Conservation (phyloP, 192 early-diverging fungal genomes). For the Diversispora eburnea region DNA sequence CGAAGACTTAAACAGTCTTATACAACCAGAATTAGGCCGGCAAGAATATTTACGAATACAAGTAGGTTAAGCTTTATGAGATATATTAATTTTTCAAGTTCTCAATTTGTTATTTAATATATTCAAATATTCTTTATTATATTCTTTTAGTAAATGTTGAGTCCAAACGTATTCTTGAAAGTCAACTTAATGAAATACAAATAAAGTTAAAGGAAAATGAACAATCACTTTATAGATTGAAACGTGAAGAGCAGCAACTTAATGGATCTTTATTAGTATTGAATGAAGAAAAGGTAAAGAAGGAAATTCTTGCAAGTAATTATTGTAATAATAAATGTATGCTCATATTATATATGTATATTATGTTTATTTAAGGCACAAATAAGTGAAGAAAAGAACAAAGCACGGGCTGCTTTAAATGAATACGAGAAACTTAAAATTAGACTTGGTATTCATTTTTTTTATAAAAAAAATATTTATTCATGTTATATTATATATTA, state of each 20-base stretch:
- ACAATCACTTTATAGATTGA: slow-evolving; percentile 34
- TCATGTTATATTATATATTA: not conserved
- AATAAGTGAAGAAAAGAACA: slow-evolving; percentile 31
- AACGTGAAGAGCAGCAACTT: slow-evolving; percentile 37
- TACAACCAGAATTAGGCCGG: slow-evolving; percentile 21
- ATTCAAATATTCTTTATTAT: not conserved
- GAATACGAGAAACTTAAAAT: slow-evolving; percentile 36
- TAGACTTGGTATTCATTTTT: slow-evolving; percentile 37
- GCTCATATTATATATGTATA: not conserved
- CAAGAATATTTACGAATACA: slow-evolving; percentile 27
- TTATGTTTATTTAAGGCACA: not conserved
- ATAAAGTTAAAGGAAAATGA: slow-evolving; percentile 32
- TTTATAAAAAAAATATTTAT: not conserved
- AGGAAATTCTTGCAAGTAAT: not conserved
- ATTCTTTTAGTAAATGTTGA: slow-evolving; percentile 43
- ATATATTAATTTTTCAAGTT: too few species aligned
- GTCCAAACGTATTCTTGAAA: slow-evolving; percentile 36
- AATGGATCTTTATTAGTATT: slow-evolving; percentile 31
- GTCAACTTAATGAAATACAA: slow-evolving; percentile 29
- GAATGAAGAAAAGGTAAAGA: slow-evolving; percentile 36
- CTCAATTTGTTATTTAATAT: not conserved
- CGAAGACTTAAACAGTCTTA: slow-evolving; percentile 24
- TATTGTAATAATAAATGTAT: not conserved
- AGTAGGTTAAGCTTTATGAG: slow-evolving; percentile 22
- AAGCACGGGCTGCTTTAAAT: slow-evolving; percentile 28